These are phyloP conservation scores for Mycena leptocephala DNA, from an alignment of 768 basidiomycete species.

Conservation along the genomic window DNA sequence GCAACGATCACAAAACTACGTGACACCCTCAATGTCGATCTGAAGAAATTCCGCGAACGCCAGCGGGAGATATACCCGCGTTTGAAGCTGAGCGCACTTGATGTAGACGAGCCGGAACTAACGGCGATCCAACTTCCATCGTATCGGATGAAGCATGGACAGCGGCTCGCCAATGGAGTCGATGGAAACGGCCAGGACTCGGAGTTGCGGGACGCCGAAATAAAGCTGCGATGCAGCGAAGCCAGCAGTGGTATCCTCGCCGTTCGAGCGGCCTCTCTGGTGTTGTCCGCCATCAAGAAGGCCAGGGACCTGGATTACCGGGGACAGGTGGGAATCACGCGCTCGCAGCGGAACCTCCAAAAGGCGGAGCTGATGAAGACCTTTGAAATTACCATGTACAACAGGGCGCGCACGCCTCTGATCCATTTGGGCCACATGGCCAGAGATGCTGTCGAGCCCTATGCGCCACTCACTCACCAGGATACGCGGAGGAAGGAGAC, in stretches of 20 bases:
- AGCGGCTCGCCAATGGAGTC: not conserved
- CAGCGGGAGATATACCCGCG: slow-evolving; percentile 17
- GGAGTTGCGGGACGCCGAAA: slow-evolving; percentile 4
- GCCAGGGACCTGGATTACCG: slow-evolving; percentile 13
- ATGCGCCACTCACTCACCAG: slow-evolving; percentile 7
- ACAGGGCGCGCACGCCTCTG: not conserved
- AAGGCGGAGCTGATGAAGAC: slow-evolving; percentile 19
- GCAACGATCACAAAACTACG: slow-evolving; percentile 3
- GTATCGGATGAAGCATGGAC: slow-evolving; percentile 17
- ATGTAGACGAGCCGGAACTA: slow-evolving; percentile 25
- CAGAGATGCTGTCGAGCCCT: not conserved
- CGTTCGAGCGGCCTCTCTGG: slow-evolving; percentile 9
- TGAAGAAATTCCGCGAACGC: slow-evolving; percentile 18
- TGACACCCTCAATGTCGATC: not conserved
- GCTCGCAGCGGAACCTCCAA: slow-evolving; percentile 4
- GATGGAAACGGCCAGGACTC: not conserved
- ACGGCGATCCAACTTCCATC: slow-evolving; percentile 26
- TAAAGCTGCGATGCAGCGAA: slow-evolving; percentile 11
- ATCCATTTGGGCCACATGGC: slow-evolving; percentile 20
- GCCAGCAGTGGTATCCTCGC: slow-evolving; percentile 10
- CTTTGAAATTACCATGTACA: slow-evolving; percentile 28
- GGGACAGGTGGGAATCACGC: slow-evolving; percentile 16
- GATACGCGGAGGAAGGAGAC: too few species aligned
- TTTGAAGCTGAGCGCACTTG: slow-evolving; percentile 12
- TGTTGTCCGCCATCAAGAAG: slow-evolving; percentile 11